phyloP scores from a whole-genome alignment of 495 filamentous ascomycete species.

The Hapsidospora chrysogenum region DNA sequence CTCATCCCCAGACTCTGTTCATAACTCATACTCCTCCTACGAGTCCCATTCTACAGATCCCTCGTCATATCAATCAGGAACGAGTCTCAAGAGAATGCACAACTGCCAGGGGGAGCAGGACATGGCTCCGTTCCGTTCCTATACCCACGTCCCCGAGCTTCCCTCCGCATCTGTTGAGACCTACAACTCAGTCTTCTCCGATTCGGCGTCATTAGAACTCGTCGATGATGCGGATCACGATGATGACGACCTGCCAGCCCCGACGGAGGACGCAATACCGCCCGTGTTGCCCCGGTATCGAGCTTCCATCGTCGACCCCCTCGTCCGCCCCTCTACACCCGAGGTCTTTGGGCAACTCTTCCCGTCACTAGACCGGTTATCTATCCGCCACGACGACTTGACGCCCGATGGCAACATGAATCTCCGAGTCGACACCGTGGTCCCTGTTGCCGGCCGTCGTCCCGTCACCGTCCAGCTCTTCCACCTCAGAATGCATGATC shows the following conservation, averaged over 20 bases:
- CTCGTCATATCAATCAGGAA: background rate
- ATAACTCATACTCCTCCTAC: background rate
- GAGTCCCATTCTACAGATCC: background rate
- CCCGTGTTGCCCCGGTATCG: slow-evolving; percentile 36
- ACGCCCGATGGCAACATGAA: slow-evolving; percentile 97
- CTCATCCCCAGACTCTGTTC: background rate
- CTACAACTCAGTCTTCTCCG: slow-evolving; percentile 55
- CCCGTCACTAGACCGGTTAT: slow-evolving; percentile 62
- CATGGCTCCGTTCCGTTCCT: background rate
- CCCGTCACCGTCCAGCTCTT: slow-evolving; percentile 68
- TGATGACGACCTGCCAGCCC: slow-evolving; percentile 17
- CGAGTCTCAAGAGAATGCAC: background rate
- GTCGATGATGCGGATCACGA: slow-evolving; percentile 29
- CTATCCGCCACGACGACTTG: slow-evolving; percentile 80
- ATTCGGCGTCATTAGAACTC: slow-evolving; percentile 39
- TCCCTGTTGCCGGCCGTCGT: slow-evolving; percentile 29
- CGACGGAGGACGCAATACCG: background rate
- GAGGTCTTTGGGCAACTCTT: slow-evolving; percentile 76
- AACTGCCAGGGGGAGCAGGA: background rate
- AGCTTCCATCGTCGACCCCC: slow-evolving; percentile 40
- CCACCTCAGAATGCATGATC: slow-evolving; percentile 89
- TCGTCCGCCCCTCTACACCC: slow-evolving; percentile 59
- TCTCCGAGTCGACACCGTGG: slow-evolving; percentile 69
- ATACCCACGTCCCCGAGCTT: background rate
- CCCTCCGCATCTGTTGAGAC: slow-evolving; percentile 51